A percentile compares a stretch with the other conserved stretches of the same genome.
Conservation (phyloP, 2,329 filamentous ascomycete genomes). For the Sporothrix curviconia region DNA sequence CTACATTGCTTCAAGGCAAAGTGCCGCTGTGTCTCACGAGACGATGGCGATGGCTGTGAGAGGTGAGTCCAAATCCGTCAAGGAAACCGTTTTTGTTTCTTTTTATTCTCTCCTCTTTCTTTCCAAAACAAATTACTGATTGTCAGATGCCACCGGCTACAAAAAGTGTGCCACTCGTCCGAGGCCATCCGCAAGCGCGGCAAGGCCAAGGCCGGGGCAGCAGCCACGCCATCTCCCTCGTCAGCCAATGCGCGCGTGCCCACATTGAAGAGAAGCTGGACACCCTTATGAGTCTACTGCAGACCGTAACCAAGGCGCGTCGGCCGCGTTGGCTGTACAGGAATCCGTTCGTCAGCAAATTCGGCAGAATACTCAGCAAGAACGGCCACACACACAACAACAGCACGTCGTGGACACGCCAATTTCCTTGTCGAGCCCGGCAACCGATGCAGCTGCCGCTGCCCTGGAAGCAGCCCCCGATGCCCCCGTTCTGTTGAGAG, state of each 20-base stretch:
- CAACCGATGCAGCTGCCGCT: background rate
- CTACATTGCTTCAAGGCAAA: constrained; percentile 25
- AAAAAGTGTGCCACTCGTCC: constrained; percentile 36
- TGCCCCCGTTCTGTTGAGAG: background rate
- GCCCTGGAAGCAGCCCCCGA: background rate
- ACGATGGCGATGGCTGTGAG: constrained; percentile 27
- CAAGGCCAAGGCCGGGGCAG: constrained; percentile 17
- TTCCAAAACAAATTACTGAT: too few species aligned
- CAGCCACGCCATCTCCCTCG: background rate
- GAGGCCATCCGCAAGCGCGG: constrained; percentile 33
- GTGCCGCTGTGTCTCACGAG: constrained; percentile 40
- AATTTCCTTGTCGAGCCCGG: background rate
- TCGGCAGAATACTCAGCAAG: too few species aligned
- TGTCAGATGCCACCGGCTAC: constrained; percentile 32
- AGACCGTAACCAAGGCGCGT: constrained; percentile 17
- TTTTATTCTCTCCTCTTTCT: too few species aligned
- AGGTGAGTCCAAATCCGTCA: too few species aligned
- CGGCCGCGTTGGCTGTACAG: background rate
- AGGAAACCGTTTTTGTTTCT: too few species aligned
- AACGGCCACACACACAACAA: background rate
- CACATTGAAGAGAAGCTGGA: constrained; percentile 46
- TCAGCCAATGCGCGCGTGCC: constrained; percentile 31
- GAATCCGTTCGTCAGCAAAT: too few species aligned
- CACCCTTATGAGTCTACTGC: constrained; percentile 38
- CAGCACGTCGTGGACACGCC: background rate